Conservation (phyloP, 129 eudicot species). For the Dittrichia graveolens region DNA sequence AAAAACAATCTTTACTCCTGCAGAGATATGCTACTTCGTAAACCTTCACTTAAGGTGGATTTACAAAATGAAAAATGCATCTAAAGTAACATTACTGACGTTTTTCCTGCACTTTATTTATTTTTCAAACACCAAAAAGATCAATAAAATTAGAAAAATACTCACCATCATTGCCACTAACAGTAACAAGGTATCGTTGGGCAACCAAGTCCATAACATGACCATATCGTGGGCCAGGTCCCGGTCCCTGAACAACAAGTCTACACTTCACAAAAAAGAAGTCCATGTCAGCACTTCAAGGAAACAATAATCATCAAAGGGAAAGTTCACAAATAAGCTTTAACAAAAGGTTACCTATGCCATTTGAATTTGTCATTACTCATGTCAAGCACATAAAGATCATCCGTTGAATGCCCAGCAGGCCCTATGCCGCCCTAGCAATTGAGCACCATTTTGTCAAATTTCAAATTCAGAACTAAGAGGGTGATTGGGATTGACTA, state of each 20-base stretch:
- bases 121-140: background rate
- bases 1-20: slow-evolving; percentile 5
- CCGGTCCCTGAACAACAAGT: slow-evolving; percentile 96
- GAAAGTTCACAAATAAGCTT: background rate
- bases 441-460: slow-evolving; percentile 33
- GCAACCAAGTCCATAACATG: slow-evolving; percentile 99
- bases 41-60: too few relatives aligned
- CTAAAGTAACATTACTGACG: background rate
- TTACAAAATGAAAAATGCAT: background rate
- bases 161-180: slow-evolving; percentile 98
- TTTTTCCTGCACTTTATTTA: background rate
- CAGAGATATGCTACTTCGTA: too few relatives aligned
- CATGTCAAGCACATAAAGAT: slow-evolving; percentile 90
- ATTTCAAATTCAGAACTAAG: background rate
- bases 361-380: slow-evolving; percentile 94
- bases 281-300: slow-evolving; percentile 21
- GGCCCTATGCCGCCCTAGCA: slow-evolving; percentile 98
- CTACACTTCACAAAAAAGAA: slow-evolving; percentile 46
- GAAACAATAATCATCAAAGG: slow-evolving; percentile 6
- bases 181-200: slow-evolving; percentile 89
- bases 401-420: slow-evolving; percentile 97
- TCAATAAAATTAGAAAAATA: slow-evolving; percentile 14
- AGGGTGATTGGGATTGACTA: too few relatives aligned
- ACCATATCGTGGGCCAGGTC: slow-evolving; percentile 96
- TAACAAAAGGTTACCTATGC: slow-evolving; percentile 66